phyloP scores from a whole-genome alignment of 805 yeast species.

The Priceomyces fermenticarens region DNA sequence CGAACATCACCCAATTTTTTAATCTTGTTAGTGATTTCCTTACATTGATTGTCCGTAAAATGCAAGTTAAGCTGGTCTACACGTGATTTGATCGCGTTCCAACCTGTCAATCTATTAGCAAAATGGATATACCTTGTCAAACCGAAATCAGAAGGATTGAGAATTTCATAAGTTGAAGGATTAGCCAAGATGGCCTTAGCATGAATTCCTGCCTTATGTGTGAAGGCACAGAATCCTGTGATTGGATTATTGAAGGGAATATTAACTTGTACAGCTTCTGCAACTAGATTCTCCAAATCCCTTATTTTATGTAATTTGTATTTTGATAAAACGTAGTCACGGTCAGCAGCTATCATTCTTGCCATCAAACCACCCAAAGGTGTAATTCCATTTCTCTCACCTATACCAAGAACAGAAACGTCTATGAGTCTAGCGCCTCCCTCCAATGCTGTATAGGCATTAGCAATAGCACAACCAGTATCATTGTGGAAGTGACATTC shows the following conservation, averaged over 20 bases:
- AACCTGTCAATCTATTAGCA: conserved; percentile 96
- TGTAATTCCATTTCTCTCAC: conserved; percentile 98
- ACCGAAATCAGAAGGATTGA: conserved; percentile 94
- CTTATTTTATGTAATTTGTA: conserved; percentile 94
- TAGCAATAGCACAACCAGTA: conserved; percentile 98
- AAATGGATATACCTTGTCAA: conserved; percentile 94
- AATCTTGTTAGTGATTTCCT: conserved; percentile 91
- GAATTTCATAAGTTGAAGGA: conserved; percentile 97
- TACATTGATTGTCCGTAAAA: conserved; percentile 87
- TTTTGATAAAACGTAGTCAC: conserved; percentile 91
- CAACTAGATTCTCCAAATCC: conserved; percentile 92
- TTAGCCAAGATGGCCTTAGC: conserved; percentile 98
- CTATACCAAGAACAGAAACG: conserved; percentile 94
- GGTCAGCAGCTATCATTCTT: conserved; percentile 97
- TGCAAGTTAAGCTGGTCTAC: conserved; percentile 93
- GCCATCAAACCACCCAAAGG: conserved; percentile 99
- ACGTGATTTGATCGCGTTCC: conserved; percentile 98
- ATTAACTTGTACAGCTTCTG: conserved; percentile 95
- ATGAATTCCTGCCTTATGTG: conserved; percentile 99
- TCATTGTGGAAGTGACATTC: conserved; percentile 99
- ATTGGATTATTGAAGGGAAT: conserved; percentile 98
- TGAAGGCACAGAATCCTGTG: conserved; percentile 99
- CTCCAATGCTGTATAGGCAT: conserved; percentile 96
- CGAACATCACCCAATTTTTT: conserved; percentile 94
- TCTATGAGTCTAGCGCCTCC: conserved; percentile 96